Percentiles rank a stretch among this genome's conserved stretches.
These are phyloP conservation scores for Saraca asoca DNA, from an alignment of 331 rosid genomes.

Conservation along the genomic window DNA sequence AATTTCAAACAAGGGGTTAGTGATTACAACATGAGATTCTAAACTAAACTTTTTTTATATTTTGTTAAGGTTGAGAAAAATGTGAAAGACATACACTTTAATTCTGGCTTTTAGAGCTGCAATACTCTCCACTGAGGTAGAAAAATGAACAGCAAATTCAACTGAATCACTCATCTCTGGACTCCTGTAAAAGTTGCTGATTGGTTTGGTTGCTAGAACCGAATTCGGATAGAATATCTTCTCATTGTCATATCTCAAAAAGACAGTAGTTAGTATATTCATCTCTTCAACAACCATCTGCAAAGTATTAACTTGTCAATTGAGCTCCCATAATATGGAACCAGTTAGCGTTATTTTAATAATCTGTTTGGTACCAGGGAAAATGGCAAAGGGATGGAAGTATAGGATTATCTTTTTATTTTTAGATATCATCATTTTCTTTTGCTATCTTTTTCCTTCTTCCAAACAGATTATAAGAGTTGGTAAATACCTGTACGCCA, in stretches of 20 bases:
- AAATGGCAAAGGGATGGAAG: too few relatives aligned
- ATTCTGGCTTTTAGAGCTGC: conserved; percentile 52
- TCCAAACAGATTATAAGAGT: not conserved
- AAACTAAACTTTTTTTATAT: too few relatives aligned
- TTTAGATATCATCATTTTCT: too few relatives aligned
- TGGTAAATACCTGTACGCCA: conserved; percentile 70
- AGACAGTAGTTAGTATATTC: conserved; percentile 79
- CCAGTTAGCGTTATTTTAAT: too few relatives aligned
- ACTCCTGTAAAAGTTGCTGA: conserved; percentile 70
- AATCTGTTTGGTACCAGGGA: too few relatives aligned
- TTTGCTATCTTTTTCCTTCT: too few relatives aligned
- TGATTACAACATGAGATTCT: too few relatives aligned
- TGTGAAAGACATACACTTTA: conserved; percentile 51
- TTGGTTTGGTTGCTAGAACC: conserved; percentile 54
- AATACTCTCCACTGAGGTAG: conserved; percentile 56
- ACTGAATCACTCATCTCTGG: conserved; percentile 64
- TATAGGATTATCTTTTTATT: too few relatives aligned
- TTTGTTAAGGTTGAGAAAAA: conserved; percentile 3
- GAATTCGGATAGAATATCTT: conserved; percentile 82
- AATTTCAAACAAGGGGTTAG: too few relatives aligned
- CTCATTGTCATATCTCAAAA: conserved; percentile 80
- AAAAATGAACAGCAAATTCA: conserved; percentile 53
- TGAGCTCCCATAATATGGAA: not conserved
- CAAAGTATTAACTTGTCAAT: conserved; percentile 30
- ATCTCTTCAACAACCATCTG: conserved; percentile 92